Base-by-base conservation (phyloP, 2,329 filamentous ascomycete genomes). In the Didymellaceae sp. region DNA sequence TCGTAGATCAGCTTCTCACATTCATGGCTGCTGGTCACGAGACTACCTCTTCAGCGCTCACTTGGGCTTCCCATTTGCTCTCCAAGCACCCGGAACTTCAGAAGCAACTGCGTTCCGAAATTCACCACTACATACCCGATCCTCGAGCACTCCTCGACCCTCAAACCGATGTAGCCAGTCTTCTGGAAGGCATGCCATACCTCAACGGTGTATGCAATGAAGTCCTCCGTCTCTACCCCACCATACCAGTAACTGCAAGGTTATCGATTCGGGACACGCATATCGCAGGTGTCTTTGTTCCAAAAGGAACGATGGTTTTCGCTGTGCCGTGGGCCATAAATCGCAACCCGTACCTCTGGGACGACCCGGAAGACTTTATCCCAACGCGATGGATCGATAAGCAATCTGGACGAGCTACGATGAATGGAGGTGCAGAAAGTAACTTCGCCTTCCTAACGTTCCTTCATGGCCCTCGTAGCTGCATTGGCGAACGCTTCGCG, bases 51-150 rank as follows among this genome's bases (percentile, higher is more conserved):
- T 82, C 86, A 1, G 81, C 89, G 14, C 79, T 94, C 67, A 88
- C 86, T n/a, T 93, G 89, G 88, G 82, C 86, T 3, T 74, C 86
- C 6, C 89, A 91, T 66, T 76, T 87, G 33, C 81, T 94, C n/a
- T 83, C 83, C 60, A 78, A 80, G 16, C 73, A 90, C 61, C 86
- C 84, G 0, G 79, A 85, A 0, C 76, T 89, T 2, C 89, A 94
- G 73, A 73, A 72, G 17, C 80, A 80, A 2, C 82, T 95, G 3
- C 86, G 90, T 17, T 74, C 78, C 9, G 90, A 94, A 70, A 74
- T 95, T 35, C 83, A 84, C 52, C 68, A 78, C 16, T 75, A 78
- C 14, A 79, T 92, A 9, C 85, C 87, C 0, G 79, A 52, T 45
- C 70, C 53, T 31, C 56, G 51, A 30, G 43, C 44, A 11, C 45